phyloP scores from a whole-genome alignment of 2,329 filamentous ascomycete species.

The Epichloe typhina region DNA sequence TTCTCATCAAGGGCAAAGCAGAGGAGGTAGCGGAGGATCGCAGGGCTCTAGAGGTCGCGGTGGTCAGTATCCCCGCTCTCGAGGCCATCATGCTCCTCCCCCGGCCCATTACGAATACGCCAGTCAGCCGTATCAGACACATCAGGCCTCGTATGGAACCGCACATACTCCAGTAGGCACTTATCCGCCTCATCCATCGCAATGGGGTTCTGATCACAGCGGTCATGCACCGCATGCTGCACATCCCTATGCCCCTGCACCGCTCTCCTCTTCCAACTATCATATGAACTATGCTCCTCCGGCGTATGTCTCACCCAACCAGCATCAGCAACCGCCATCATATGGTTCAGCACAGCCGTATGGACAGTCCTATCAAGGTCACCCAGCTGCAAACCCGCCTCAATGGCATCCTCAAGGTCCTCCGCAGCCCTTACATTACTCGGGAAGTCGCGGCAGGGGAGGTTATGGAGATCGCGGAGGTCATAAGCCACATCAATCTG shows the following conservation, averaged over 20 bases:
- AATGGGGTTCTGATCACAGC: constrained; percentile 28
- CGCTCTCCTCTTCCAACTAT: constrained; percentile 40
- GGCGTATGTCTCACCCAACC: constrained; percentile 27
- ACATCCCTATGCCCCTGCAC: constrained; percentile 32
- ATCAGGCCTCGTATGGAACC: constrained; percentile 17
- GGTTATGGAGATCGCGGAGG: constrained; percentile 32
- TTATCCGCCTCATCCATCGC: constrained; percentile 27
- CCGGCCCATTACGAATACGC: constrained; percentile 30
- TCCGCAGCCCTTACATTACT: constrained; percentile 22
- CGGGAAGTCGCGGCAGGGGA: constrained; percentile 30
- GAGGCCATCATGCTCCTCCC: constrained; percentile 27
- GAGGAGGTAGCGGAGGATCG: constrained; percentile 26
- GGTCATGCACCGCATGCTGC: constrained; percentile 23
- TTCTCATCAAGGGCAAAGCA: constrained; percentile 24
- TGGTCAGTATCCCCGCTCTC: constrained; percentile 23
- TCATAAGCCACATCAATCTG: constrained; percentile 18
- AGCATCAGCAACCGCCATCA: constrained; percentile 30
- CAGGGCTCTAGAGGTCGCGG: constrained; percentile 25
- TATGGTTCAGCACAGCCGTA: constrained; percentile 29
- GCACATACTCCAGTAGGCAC: constrained; percentile 23
- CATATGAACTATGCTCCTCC: constrained; percentile 47
- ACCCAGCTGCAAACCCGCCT: constrained; percentile 12
- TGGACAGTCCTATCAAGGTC: constrained; percentile 21
- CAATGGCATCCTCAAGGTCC: constrained; percentile 16
- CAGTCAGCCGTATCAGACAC: constrained; percentile 23